A percentile compares a stretch with the other conserved stretches of the same genome.
These are phyloP conservation scores for Irpex rosettiformis DNA, from an alignment of 1,284 basidiomycete species.

Conservation along the genomic window DNA sequence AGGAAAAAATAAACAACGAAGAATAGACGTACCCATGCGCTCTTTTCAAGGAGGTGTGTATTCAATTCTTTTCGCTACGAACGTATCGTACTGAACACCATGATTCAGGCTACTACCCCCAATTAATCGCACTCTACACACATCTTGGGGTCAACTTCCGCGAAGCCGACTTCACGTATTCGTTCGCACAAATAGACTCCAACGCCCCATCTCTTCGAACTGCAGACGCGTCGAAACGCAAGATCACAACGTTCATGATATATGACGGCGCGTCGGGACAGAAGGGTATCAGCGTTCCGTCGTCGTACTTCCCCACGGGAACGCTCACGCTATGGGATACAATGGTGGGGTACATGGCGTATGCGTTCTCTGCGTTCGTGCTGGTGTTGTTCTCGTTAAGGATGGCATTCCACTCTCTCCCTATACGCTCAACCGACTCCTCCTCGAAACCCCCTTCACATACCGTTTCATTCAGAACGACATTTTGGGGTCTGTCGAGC, in stretches of 20 bases:
- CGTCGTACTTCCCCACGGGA: constrained; percentile 26
- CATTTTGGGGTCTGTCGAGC: not conserved
- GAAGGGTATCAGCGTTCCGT: constrained; percentile 49
- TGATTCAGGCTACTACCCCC: constrained; percentile 62
- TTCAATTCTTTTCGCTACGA: not conserved
- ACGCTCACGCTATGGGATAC: not conserved
- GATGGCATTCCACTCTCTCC: constrained; percentile 47
- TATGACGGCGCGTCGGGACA: constrained; percentile 65
- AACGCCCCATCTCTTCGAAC: constrained; percentile 1
- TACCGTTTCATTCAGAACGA: not conserved
- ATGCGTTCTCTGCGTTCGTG: constrained; percentile 35
- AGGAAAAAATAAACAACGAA: constrained; percentile 36
- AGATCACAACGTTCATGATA: constrained; percentile 49
- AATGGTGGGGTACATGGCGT: constrained; percentile 19
- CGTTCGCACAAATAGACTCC: constrained; percentile 46
- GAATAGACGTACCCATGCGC: constrained; percentile 76
- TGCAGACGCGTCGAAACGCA: constrained; percentile 17
- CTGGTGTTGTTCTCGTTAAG: constrained; percentile 52
- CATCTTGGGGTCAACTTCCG: constrained; percentile 51
- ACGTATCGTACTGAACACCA: not conserved
- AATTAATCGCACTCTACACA: constrained; percentile 62
- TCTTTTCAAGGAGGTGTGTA: constrained; percentile 69
- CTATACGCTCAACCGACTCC: constrained; percentile 36
- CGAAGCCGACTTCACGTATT: constrained; percentile 60
- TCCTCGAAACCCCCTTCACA: not conserved